Evolutionary conservation across 495 filamentous ascomycete genomes (phyloP).

Genomic region (Trichoderma gamsii): DNA sequence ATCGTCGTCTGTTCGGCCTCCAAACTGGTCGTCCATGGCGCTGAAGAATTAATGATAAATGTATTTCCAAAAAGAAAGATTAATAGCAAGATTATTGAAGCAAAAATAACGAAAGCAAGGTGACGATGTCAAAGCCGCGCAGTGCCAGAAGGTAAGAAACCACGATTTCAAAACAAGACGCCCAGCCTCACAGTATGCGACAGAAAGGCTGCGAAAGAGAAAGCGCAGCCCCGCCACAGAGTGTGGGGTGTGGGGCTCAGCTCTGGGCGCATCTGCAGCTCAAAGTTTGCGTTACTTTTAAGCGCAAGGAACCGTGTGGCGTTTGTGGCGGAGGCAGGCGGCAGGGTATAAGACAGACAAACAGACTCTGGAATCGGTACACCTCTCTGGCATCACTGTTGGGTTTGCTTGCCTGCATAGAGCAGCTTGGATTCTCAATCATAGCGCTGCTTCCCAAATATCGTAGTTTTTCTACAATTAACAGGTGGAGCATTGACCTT

Average conservation of each 20-base stretch:
- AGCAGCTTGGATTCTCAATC: too few relatives aligned
- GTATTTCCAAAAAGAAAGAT: conserved; percentile 5
- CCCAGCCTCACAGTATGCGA: background rate
- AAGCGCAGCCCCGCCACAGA: conserved; percentile 5
- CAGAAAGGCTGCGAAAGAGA: conserved; percentile 7
- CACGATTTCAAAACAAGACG: background rate
- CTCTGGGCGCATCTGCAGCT: background rate
- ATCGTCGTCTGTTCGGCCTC: conserved; percentile 46
- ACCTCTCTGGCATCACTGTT: too few relatives aligned
- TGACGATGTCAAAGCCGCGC: background rate
- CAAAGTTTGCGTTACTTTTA: background rate
- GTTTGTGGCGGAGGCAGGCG: background rate
- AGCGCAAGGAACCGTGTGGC: conserved; percentile 4
- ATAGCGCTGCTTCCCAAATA: too few relatives aligned
- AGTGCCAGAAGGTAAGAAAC: background rate
- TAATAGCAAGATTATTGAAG: background rate
- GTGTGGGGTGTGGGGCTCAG: conserved; percentile 12
- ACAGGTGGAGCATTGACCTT: too few relatives aligned
- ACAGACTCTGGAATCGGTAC: too few relatives aligned
- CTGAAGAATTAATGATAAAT: background rate
- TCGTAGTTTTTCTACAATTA: too few relatives aligned
- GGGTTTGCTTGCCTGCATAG: too few relatives aligned
- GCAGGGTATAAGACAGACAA: too few relatives aligned
- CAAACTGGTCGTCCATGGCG: conserved; percentile 43
- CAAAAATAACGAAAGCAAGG: background rate